A percentile compares a stretch with the other conserved stretches of the same genome.
phyloP scores from a whole-genome alignment of 1,139 yeast genomes.

The Kodamaea plutei region DNA sequence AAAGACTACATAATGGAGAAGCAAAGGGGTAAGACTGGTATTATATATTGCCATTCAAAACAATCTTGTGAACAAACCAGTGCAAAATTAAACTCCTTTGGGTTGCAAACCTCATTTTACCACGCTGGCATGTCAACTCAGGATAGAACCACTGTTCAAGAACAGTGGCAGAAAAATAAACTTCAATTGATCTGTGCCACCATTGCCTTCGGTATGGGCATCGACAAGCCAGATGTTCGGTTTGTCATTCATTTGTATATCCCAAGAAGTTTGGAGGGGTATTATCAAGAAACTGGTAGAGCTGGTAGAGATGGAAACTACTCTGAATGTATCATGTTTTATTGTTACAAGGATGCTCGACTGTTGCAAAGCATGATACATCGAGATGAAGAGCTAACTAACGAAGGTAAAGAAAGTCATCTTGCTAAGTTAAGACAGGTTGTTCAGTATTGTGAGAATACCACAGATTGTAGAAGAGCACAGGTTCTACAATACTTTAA shows the following conservation, averaged over 20 bases:
- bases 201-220: conserved; percentile 98
- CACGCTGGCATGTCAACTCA: conserved; percentile 93
- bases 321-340: conserved; percentile 80
- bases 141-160: conserved; percentile 66
- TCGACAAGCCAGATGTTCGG: conserved; percentile 92
- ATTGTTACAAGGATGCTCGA: conserved; percentile 72
- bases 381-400: conserved; percentile 64
- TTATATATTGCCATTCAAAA: conserved; percentile 90
- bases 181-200: conserved; percentile 89
- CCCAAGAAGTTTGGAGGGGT: conserved; percentile 90
- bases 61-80: conserved; percentile 84
- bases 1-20: conserved; percentile 49
- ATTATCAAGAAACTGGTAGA: conserved; percentile 98
- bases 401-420: conserved; percentile 71
- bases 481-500: conserved; percentile 88
- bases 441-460: conserved; percentile 86
- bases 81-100: conserved; percentile 51
- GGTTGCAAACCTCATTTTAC: conserved; percentile 69
- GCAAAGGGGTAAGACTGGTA: conserved; percentile 68
- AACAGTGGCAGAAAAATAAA: conserved; percentile 72
- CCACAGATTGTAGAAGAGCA: conserved; percentile 83
- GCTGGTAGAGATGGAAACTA: conserved; percentile 92
- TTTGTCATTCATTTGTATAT: conserved; percentile 86
- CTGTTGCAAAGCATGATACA: conserved; percentile 72
- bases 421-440: conserved; percentile 75